Evolutionary conservation across 495 filamentous ascomycete genomes (phyloP).

Genomic region (Xylaria palmicola): DNA sequence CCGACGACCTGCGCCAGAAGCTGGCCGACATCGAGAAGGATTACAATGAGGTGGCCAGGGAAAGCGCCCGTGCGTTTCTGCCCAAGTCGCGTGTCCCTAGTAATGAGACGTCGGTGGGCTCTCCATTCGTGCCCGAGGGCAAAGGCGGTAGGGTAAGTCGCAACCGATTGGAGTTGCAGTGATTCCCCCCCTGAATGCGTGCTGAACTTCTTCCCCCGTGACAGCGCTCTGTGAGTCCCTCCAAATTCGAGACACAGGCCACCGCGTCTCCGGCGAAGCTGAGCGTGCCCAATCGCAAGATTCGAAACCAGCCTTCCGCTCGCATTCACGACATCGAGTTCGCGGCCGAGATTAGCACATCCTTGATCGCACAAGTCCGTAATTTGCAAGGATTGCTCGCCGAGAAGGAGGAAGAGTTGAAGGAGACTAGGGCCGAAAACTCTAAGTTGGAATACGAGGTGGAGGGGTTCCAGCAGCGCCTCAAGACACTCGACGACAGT

Average conservation of each 20-base stretch:
- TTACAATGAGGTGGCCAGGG: conserved; percentile 90
- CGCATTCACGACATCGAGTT: conserved; percentile 94
- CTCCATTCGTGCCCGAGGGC: conserved; percentile 59
- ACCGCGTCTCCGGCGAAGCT: conserved; percentile 87
- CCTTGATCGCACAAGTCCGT: conserved; percentile 82
- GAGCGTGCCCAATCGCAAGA: conserved; percentile 75
- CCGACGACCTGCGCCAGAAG: conserved; percentile 77
- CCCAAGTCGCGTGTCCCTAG: conserved; percentile 76
- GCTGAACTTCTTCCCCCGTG: conserved; percentile 21
- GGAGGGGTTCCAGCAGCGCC: conserved; percentile 72
- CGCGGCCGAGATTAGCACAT: conserved; percentile 91
- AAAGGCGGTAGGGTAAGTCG: conserved; percentile 52
- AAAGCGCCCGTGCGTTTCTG: conserved; percentile 85
- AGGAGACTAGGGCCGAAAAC: conserved; percentile 67
- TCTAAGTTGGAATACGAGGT: conserved; percentile 77
- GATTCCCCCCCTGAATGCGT: neutral
- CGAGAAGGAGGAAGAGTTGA: conserved; percentile 84
- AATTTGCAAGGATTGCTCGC: conserved; percentile 78
- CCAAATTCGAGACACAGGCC: conserved; percentile 82
- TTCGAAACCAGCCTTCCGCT: conserved; percentile 84
- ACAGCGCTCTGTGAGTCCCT: conserved; percentile 69
- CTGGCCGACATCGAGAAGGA: conserved; percentile 87
- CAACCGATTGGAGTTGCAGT: neutral
- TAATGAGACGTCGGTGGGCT: conserved; percentile 59
- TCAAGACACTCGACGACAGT: conserved; percentile 82